Base-by-base conservation (phyloP, 2,329 filamentous ascomycete species). In the Aspergillus sp. region DNA sequence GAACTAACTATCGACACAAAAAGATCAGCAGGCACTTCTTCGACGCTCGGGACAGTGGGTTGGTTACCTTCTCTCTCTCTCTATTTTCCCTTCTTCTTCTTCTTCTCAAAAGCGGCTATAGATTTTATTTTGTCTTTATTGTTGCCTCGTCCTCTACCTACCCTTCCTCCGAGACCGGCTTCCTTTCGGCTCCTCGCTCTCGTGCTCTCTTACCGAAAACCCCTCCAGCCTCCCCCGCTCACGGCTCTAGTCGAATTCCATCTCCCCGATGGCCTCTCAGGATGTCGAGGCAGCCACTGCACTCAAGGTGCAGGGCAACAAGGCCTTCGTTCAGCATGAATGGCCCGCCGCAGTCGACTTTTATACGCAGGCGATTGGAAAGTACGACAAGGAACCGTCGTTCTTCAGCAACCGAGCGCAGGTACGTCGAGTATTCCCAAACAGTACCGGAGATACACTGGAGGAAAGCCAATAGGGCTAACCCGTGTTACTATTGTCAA, bases 361-460 rank as follows among this genome's bases (percentile, higher is more conserved):
- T 65, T 99, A 99, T 76, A 87, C 86, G 55, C 85, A 96, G 77
- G 93, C 93, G 25, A 98, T 99, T 71, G 87, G 90, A 60, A 78
- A 90, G 66, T 88, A 96, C 77, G 85, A 89, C 71, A 82, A 89
- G 66, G 90, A 98, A 70, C 90, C 93, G 6, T 90, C 93, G 0
- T 98, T 93, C 79, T 98, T 87, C 79, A 92, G 91, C 68, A 99
- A 99, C 79, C 85, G 95, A 73, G 95, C 95, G 19, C 93, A 97
- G 85, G 93, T 96, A 76, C 62, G 83, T 68, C 63, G 66, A 64
- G 62, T 65, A 65, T 46, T 47, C 33, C 12, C 23, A 46, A 33
- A 17, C 43, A 4, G 27, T 23, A 53, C 35, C 23, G 46, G 57
- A 37, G 17, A 21, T 17, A 25, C 19, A 12, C 15, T n/a, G 21